Base-by-base conservation (phyloP, 116 monocot genomes). In the Iris pallida region DNA sequence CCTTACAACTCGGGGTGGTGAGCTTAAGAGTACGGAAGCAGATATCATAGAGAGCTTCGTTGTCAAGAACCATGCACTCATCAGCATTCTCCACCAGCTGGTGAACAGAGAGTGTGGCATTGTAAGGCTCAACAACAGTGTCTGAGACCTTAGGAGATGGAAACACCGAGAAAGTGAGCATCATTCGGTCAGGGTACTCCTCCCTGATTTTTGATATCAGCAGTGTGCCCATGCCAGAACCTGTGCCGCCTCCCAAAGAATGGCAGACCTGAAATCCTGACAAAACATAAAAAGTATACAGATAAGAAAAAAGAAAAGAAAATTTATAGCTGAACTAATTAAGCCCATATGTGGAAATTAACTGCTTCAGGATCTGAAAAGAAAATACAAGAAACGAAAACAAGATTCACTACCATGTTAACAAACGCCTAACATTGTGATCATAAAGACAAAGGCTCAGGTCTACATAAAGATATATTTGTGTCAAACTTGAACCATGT, bases 41-140 rank as follows among this genome's bases (percentile, higher is more conserved):
- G 15, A 63, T 63, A 12, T 63, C 63, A 45, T 63, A 64, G 49
- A 64, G 64, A 64, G 64, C 64, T 20, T 64, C 64, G 49, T 64
- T 64, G 15, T 64, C 64, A 20, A 64, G 64, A 20, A 64, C 64
- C 64, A 64, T 64, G 48, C 64, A 64, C 8, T 64, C 64, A 20
- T 64, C 64, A 18, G 64, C 64, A 7, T 64, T 64, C 48, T 64
- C 64, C 18, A 64, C 64, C 3, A 64, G 64, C 45, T 64, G 64
- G 20, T 64, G 64, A 7, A 64, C 64, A 2, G 64, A 64, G 48
- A 64, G 64, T 16, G 64, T 64, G 19, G 64, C 64, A 64, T 64
- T 64, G 48, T 64, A 64, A 5, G 64, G 64, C 20, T 64, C 64
- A 15, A 64, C 64, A 47, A 64, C 64, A 13, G 64, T 64, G 15